A percentile compares a stretch with the other conserved stretches of the same genome.
phyloP scores from a whole-genome alignment of 257 asterid species.

The Solanum clarkiae region DNA sequence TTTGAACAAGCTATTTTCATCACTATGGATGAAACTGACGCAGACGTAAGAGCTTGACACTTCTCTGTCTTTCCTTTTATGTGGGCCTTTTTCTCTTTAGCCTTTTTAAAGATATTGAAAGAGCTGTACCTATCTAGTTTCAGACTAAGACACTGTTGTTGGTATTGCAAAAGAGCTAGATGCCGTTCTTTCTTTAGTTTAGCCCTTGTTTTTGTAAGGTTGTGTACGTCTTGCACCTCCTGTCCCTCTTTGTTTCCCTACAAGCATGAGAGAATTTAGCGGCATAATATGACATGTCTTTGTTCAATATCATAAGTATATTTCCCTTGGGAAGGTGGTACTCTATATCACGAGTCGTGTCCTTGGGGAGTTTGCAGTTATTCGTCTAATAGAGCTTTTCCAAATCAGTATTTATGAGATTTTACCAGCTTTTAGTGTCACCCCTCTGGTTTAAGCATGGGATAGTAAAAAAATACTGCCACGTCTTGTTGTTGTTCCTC shows the following conservation, averaged over 20 bases:
- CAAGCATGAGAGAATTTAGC: not conserved
- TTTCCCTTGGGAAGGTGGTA: not conserved
- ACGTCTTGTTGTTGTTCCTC: not conserved
- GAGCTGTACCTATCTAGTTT: not conserved
- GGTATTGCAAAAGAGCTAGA: not conserved
- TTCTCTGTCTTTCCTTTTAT: conserved; percentile 2
- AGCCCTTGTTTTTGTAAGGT: not conserved
- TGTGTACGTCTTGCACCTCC: not conserved
- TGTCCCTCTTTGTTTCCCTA: not conserved
- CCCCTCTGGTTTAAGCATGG: not conserved
- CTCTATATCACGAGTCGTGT: not conserved
- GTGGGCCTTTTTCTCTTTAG: not conserved
- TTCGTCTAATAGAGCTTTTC: not conserved
- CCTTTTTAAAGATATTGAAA: not conserved
- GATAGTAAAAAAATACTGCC: not conserved
- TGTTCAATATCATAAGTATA: not conserved
- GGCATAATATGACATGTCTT: not conserved
- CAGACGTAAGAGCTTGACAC: conserved; percentile 27
- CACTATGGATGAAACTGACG: conserved; percentile 46
- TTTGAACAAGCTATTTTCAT: conserved; percentile 66
- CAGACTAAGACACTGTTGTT: not conserved
- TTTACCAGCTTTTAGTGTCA: not conserved
- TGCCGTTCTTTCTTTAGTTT: not conserved
- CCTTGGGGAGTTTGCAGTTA: not conserved
- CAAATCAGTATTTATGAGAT: not conserved